Evolutionary conservation across 2,329 filamentous ascomycete species (phyloP).

Genomic region (Teratosphaeria pseudoeucalypti): DNA sequence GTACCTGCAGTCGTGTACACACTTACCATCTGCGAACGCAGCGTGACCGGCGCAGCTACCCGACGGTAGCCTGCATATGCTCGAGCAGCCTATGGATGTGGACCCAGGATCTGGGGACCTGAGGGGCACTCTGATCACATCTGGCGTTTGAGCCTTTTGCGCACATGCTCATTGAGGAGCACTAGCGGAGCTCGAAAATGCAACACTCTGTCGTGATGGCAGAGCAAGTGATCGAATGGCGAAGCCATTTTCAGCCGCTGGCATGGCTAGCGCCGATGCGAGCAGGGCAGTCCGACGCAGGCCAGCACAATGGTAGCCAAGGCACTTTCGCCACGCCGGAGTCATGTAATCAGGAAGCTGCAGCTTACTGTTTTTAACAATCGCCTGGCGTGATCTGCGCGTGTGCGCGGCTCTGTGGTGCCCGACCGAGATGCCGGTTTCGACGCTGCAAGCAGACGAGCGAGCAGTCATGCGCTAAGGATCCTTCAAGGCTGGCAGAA

Average conservation of each 20-base stretch:
- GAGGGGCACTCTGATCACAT: constrained; percentile 5
- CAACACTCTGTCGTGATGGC: background rate
- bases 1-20: constrained; percentile 12
- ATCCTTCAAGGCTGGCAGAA: background rate
- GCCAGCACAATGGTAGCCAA: background rate
- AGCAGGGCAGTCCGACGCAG: background rate
- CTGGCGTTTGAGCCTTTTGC: constrained; percentile 10
- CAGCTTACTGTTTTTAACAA: background rate
- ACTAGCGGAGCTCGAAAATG: background rate
- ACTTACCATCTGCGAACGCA: constrained; percentile 24
- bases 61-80: constrained; percentile 21
- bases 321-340: background rate
- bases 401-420: background rate
- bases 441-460: background rate
- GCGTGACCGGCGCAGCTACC: constrained; percentile 16
- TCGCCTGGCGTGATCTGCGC: background rate
- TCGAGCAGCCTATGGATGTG: constrained; percentile 10
- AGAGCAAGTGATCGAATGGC: background rate
- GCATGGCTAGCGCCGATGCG: background rate
- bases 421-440: background rate
- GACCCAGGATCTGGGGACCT: constrained; percentile 8
- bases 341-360: background rate
- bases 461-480: background rate
- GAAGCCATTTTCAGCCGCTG: background rate
- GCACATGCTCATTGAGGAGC: background rate